Percentiles rank a stretch among this genome's conserved stretches.
Evolutionary conservation across 495 filamentous ascomycete species (phyloP).

Genomic region (Talaromyces borbonicus): DNA sequence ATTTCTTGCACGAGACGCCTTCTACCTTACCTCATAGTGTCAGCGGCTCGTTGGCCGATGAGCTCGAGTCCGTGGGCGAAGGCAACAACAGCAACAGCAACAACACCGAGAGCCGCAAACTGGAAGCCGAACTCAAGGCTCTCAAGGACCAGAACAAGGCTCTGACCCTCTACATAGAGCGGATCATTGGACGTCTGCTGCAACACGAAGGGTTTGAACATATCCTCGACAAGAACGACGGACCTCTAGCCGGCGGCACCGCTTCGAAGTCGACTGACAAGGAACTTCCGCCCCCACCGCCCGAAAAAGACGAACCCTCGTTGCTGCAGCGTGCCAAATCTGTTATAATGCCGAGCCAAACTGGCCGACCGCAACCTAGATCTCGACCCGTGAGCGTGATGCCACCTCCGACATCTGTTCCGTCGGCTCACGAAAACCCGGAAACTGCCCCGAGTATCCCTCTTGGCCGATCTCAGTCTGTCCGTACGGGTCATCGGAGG

Average conservation of each 20-base stretch:
- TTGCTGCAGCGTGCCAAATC: conserved; percentile 76
- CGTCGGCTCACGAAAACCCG: conserved; percentile 54
- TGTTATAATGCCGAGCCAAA: conserved; percentile 41
- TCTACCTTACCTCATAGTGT: conserved; percentile 28
- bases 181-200: conserved; percentile 88
- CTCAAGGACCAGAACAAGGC: conserved; percentile 94
- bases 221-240: conserved; percentile 52
- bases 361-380: conserved; percentile 31
- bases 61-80: conserved; percentile 58
- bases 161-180: conserved; percentile 92
- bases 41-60: conserved; percentile 69
- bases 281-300: conserved; percentile 73
- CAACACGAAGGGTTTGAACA: conserved; percentile 91
- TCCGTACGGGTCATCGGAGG: conserved; percentile 48
- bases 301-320: conserved; percentile 44
- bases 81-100: conserved; percentile 46
- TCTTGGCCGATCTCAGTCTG: conserved; percentile 54
- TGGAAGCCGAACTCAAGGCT: conserved; percentile 71
- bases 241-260: conserved; percentile 14
- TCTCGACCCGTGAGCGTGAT: conserved; percentile 55
- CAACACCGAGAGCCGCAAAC: conserved; percentile 47
- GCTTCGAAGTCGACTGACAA: conserved; percentile 48
- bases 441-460: conserved; percentile 79
- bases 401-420: conserved; percentile 35
- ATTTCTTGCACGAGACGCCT: conserved; percentile 57